Percentiles rank a stretch among this genome's conserved stretches.
Evolutionary conservation across 2,329 filamentous ascomycete species (phyloP).

Genomic region (Neofusicoccum umdonicola): DNA sequence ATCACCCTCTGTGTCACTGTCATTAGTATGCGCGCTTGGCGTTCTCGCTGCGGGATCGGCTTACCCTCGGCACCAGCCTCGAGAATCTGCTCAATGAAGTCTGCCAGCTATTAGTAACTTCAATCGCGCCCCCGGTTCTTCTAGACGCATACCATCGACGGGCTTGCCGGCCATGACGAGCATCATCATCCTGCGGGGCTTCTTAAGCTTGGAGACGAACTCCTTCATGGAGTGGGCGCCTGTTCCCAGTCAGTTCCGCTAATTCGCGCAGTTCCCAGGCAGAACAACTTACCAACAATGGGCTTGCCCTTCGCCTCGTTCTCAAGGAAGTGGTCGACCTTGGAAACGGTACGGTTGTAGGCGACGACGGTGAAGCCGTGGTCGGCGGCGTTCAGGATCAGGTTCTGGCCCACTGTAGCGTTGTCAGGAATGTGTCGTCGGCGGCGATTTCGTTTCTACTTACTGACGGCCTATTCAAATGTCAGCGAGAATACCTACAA

Average conservation of each 20-base stretch:
- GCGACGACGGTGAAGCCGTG: constrained; percentile 90
- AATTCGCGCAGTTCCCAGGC: not conserved
- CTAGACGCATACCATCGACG: constrained; percentile 59
- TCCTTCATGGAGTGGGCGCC: constrained; percentile 93
- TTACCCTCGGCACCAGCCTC: constrained; percentile 40
- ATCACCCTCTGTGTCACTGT: constrained; percentile 49
- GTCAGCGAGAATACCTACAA: not conserved
- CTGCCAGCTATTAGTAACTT: constrained; percentile 32
- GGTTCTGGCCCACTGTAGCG: constrained; percentile 49
- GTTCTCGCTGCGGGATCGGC: not conserved
- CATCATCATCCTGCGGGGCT: constrained; percentile 94
- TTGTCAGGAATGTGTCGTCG: not conserved
- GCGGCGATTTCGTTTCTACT: constrained; percentile 2
- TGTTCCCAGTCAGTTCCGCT: not conserved
- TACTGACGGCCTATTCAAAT: constrained; percentile 16
- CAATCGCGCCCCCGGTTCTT: not conserved
- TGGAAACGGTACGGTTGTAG: constrained; percentile 97
- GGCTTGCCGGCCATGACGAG: constrained; percentile 98
- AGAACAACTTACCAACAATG: constrained; percentile 56
- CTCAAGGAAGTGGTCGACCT: constrained; percentile 91
- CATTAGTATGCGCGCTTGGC: not conserved
- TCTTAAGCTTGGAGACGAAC: constrained; percentile 96
- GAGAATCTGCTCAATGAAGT: constrained; percentile 96
- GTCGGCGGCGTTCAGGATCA: constrained; percentile 56
- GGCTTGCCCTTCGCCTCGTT: constrained; percentile 76